A percentile compares a stretch with the other conserved stretches of the same genome.
These are phyloP conservation scores for Sclerotinia borealis DNA, from an alignment of 2,329 filamentous ascomycete genomes.

Conservation along the genomic window DNA sequence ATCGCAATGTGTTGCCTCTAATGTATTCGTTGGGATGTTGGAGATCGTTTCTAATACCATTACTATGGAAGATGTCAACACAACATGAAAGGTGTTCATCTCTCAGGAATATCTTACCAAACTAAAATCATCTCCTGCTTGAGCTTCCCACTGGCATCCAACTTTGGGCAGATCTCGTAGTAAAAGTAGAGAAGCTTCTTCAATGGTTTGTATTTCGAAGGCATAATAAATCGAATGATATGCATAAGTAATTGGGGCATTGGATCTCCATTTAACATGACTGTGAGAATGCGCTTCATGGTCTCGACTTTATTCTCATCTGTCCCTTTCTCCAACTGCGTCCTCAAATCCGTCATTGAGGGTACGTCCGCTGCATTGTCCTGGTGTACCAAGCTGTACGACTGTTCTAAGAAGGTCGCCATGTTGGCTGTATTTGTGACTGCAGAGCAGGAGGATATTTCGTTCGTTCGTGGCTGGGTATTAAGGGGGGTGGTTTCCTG, in stretches of 20 bases:
- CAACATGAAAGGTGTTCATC: too few relatives aligned
- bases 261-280: conserved; percentile 97
- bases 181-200: conserved; percentile 99
- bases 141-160: conserved; percentile 84
- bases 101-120: conserved; percentile 55
- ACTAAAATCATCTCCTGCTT: conserved; percentile 99
- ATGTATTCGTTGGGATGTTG: conserved; percentile 99
- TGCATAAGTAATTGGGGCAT: conserved; percentile 97
- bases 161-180: conserved; percentile 97
- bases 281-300: conserved; percentile 90
- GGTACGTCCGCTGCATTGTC: conserved; percentile 95
- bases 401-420: conserved; percentile 89
- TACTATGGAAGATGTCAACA: conserved; percentile 48
- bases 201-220: conserved; percentile 88
- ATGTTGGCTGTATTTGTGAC: conserved; percentile 49
- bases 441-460: conserved; percentile 20
- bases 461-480: conserved; percentile 17
- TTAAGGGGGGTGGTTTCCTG: conserved; percentile 17
- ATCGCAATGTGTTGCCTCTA: conserved; percentile 93
- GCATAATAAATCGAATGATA: conserved; percentile 99
- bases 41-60: conserved; percentile 94
- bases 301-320: conserved; percentile 92
- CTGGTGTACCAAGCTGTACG: conserved; percentile 95
- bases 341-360: conserved; percentile 82
- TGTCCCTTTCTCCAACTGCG: conserved; percentile 86